These are phyloP conservation scores for Barbatosphaeria neglecta DNA, from an alignment of 495 filamentous ascomycete genomes.

Conservation along the genomic window DNA sequence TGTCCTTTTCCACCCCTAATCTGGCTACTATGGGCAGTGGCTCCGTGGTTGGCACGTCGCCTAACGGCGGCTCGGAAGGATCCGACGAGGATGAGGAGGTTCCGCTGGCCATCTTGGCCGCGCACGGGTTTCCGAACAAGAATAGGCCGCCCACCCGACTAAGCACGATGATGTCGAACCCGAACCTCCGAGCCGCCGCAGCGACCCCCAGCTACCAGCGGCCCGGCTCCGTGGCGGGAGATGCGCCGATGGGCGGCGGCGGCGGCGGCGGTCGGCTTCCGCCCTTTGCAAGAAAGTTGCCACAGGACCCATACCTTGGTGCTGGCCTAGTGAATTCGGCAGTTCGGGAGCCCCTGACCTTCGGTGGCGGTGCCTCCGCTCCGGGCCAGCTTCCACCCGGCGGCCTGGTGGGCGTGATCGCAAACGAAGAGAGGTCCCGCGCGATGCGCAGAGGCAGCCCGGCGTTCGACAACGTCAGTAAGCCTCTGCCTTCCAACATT, in stretches of 20 bases:
- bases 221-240: conserved; percentile 18
- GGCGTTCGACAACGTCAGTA: conserved; percentile 31
- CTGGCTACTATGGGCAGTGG: conserved; percentile 17
- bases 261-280: conserved; percentile 36
- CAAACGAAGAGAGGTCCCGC: conserved; percentile 65
- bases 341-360: conserved; percentile 64
- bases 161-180: conserved; percentile 52
- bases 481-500: conserved; percentile 16
- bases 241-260: conserved; percentile 6
- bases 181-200: conserved; percentile 42
- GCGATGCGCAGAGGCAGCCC: conserved; percentile 73
- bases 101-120: conserved; percentile 76
- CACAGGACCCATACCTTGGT: conserved; percentile 80
- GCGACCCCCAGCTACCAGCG: conserved; percentile 21
- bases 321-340: conserved; percentile 65
- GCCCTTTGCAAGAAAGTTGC: conserved; percentile 76
- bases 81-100: conserved; percentile 79
- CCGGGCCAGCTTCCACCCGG: conserved; percentile 40
- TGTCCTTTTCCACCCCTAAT: conserved; percentile 46
- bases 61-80: conserved; percentile 30
- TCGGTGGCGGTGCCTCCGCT: conserved; percentile 50
- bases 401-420: conserved; percentile 86
- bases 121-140: conserved; percentile 85
- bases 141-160: conserved; percentile 67
- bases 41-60: conserved; percentile 8